Percentiles rank a stretch among this genome's conserved stretches.
These are phyloP conservation scores for Colletotrichum sansevieriae DNA, from an alignment of 2,329 filamentous ascomycete genomes.

Conservation along the genomic window DNA sequence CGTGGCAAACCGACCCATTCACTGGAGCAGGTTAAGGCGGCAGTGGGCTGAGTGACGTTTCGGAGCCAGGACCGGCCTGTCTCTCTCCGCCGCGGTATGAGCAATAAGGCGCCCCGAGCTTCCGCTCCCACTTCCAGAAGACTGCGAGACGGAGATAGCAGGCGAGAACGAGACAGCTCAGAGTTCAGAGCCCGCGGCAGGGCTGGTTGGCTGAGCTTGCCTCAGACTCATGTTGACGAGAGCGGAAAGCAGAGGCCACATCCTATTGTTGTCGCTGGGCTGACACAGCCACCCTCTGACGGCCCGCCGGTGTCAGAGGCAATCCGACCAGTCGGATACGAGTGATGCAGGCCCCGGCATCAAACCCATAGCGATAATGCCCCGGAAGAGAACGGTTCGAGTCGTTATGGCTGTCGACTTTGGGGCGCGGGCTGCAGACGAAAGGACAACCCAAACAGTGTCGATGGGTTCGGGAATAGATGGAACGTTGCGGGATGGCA, in stretches of 20 bases:
- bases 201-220: background rate
- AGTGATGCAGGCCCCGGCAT: background rate
- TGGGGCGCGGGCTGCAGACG: constrained; percentile 16
- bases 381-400: constrained; percentile 6
- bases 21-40: constrained; percentile 44
- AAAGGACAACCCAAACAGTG: background rate
- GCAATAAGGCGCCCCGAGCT: constrained; percentile 22
- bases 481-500: constrained; percentile 27
- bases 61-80: constrained; percentile 19
- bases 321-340: constrained; percentile 35
- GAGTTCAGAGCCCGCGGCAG: background rate
- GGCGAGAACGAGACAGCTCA: background rate
- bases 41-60: constrained; percentile 33
- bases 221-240: constrained; percentile 4
- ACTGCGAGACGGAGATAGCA: background rate
- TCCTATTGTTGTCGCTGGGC: constrained; percentile 15
- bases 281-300: constrained; percentile 35
- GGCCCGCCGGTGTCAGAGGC: constrained; percentile 16
- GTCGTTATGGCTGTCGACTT: background rate
- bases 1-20: constrained; percentile 2
- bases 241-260: constrained; percentile 33
- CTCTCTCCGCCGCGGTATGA: constrained; percentile 15
- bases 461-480: constrained; percentile 6
- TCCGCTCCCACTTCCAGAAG: background rate
- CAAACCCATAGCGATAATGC: background rate